Conservation (phyloP, 2,329 filamentous ascomycete species). For the Chrysoporthe austroafricana region DNA sequence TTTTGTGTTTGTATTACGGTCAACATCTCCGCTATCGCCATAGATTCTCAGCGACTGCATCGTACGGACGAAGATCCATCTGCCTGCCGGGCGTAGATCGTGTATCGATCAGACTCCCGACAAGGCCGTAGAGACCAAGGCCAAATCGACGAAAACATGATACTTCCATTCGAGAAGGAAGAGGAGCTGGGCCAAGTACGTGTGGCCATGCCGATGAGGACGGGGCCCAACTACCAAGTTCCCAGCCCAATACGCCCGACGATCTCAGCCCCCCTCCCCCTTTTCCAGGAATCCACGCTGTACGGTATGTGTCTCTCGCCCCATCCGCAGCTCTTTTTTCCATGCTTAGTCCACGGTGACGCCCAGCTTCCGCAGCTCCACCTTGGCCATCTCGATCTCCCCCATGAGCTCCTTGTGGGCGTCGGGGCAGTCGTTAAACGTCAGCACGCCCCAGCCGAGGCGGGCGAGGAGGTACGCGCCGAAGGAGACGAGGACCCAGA, state of each 20-base stretch:
- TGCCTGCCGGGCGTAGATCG: neutral
- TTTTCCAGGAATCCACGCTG: neutral
- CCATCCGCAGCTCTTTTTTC: neutral
- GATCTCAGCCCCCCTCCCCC: neutral
- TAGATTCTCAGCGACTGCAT: neutral
- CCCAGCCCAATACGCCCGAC: neutral
- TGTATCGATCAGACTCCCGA: neutral
- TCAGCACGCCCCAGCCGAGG: conserved; percentile 89
- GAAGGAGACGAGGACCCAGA: conserved; percentile 90
- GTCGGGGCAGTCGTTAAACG: conserved; percentile 93
- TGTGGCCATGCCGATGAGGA: neutral
- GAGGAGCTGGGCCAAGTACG: neutral
- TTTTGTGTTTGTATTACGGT: neutral
- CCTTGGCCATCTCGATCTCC: conserved; percentile 79
- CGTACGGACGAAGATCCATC: neutral
- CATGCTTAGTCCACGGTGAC: conserved; percentile 73
- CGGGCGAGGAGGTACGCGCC: conserved; percentile 91
- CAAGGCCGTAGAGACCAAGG: neutral
- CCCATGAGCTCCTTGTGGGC: conserved; percentile 87
- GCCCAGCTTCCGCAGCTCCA: conserved; percentile 72
- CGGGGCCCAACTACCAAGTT: neutral
- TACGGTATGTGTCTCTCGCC: neutral
- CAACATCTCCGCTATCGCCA: neutral
- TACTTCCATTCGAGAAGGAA: neutral
- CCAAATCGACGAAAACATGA: neutral